These are phyloP conservation scores for Sporothrix phasma DNA, from an alignment of 2,329 filamentous ascomycete genomes.

Conservation along the genomic window DNA sequence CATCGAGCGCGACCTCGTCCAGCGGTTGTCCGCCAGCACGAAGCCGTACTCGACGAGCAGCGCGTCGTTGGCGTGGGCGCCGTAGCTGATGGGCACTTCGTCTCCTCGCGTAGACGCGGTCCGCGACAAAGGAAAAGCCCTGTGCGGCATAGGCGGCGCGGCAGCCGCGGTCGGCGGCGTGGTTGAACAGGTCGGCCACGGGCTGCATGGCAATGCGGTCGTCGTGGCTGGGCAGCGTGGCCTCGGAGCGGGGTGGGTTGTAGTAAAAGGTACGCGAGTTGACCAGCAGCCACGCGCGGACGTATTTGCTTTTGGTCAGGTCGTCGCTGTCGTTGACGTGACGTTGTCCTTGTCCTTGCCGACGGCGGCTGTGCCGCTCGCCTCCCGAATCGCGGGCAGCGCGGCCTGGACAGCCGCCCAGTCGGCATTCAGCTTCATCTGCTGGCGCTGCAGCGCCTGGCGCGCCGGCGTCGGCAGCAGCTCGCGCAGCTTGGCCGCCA, in stretches of 20 bases:
- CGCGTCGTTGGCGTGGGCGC: constrained; percentile 60
- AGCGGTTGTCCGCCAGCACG: constrained; percentile 34
- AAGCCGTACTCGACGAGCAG: constrained; percentile 59
- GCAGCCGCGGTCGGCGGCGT: constrained; percentile 37
- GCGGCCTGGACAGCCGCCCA: constrained; percentile 24
- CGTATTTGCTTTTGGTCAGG: constrained; percentile 28
- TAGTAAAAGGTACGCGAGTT: constrained; percentile 55
- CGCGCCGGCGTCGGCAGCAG: constrained; percentile 37
- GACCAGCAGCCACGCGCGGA: constrained; percentile 46
- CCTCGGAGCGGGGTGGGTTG: constrained; percentile 35
- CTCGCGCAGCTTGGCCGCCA: constrained; percentile 37
- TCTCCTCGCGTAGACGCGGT: constrained; percentile 44
- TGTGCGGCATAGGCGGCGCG: constrained; percentile 38
- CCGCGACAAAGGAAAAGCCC: constrained; percentile 46
- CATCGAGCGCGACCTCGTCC: constrained; percentile 40
- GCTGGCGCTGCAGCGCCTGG: constrained; percentile 44
- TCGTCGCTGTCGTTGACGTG: neutral
- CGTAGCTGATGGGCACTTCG: constrained; percentile 61
- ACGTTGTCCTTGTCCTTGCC: neutral
- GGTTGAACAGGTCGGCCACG: constrained; percentile 62
- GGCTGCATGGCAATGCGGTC: constrained; percentile 62
- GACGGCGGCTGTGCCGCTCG: too few relatives aligned
- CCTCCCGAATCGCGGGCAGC: too few relatives aligned
- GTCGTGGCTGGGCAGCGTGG: constrained; percentile 31
- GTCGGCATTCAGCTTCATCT: constrained; percentile 31